Conservation (phyloP, 2,329 filamentous ascomycete species). For the Aspergillus brasiliensis region DNA sequence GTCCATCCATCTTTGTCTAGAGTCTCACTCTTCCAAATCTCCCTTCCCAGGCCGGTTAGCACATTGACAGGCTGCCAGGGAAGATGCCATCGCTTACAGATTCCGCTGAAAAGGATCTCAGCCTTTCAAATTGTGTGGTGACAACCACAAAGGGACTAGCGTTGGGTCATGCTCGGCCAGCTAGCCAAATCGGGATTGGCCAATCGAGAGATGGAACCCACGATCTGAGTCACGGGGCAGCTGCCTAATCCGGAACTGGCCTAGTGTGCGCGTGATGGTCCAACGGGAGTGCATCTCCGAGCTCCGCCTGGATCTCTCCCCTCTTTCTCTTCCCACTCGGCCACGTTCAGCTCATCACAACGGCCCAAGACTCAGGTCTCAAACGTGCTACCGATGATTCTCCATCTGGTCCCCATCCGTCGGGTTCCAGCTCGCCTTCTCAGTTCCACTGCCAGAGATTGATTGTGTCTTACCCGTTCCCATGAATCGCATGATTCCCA, state of each 20-base stretch:
- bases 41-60: too few relatives aligned
- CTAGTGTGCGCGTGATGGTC: background rate
- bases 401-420: background rate
- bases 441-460: slow-evolving; percentile 2
- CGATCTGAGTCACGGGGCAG: background rate
- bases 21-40: too few relatives aligned
- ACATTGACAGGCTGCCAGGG: too few relatives aligned
- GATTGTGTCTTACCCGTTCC: slow-evolving; percentile 8
- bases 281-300: background rate
- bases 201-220: background rate
- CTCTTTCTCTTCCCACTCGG: background rate
- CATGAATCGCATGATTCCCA: slow-evolving; percentile 5
- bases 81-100: background rate
- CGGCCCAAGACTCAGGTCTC: background rate
- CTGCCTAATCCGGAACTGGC: background rate
- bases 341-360: background rate
- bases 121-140: background rate
- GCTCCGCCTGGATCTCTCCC: background rate
- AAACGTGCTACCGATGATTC: background rate
- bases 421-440: background rate
- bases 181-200: background rate
- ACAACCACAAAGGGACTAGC: background rate
- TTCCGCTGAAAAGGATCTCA: too few relatives aligned
- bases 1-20: too few relatives aligned
- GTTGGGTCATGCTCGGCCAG: background rate